phyloP scores from a whole-genome alignment of 495 filamentous ascomycete genomes.

The Xanthoparmelia taractica region DNA sequence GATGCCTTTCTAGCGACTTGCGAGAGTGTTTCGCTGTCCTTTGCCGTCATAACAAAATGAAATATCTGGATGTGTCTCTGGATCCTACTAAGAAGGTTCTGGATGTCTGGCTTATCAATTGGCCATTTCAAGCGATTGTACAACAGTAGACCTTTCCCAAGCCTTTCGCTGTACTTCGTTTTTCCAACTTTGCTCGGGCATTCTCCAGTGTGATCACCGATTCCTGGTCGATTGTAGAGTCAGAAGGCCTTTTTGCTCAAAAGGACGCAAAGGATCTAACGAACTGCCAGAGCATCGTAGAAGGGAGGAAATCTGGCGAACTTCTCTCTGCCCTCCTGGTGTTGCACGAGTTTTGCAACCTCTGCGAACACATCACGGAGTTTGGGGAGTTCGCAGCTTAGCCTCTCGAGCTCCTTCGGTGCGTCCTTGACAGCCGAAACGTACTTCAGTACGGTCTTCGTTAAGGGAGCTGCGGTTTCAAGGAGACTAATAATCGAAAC shows the following conservation, averaged over 20 bases:
- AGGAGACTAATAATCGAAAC: conserved; percentile 11
- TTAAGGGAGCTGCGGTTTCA: background rate
- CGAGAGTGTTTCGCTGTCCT: conserved; percentile 1
- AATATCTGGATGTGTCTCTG: conserved; percentile 7
- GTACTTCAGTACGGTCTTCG: conserved; percentile 1
- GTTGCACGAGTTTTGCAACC: background rate
- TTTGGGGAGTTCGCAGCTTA: background rate
- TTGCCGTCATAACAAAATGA: conserved; percentile 5
- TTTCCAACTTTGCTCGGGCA: background rate
- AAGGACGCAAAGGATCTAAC: background rate
- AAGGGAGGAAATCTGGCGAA: conserved; percentile 3
- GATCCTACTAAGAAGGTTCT: background rate
- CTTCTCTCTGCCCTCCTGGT: background rate
- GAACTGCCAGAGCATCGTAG: background rate
- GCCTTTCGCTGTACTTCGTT: background rate
- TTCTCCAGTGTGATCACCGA: background rate
- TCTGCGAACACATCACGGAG: background rate
- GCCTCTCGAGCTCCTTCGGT: background rate
- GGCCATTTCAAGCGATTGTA: conserved; percentile 6
- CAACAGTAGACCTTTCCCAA: background rate
- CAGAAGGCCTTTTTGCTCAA: background rate
- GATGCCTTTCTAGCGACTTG: conserved; percentile 3
- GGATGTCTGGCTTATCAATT: background rate
- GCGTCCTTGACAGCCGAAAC: background rate
- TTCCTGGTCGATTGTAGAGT: background rate